These are phyloP conservation scores for Kluyveromyces marxianus DNA, from an alignment of 1,139 yeast species.

Conservation along the genomic window DNA sequence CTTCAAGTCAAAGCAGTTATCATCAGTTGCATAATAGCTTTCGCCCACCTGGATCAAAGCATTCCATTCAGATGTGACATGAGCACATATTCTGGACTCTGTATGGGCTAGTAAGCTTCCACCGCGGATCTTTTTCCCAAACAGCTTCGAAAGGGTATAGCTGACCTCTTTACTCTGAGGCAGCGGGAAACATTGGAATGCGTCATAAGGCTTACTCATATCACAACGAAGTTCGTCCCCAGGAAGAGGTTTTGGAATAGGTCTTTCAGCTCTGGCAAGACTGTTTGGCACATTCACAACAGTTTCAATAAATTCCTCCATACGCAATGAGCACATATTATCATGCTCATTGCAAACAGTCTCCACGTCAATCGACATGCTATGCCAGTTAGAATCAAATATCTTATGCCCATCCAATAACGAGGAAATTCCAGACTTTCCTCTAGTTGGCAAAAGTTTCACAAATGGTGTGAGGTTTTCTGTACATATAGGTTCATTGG, in stretches of 20 bases:
- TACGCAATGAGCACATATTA: constrained; percentile 40
- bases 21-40: constrained; percentile 25
- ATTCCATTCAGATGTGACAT: constrained; percentile 43
- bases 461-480: constrained; percentile 93
- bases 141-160: constrained; percentile 57
- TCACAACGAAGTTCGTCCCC: constrained; percentile 71
- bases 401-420: constrained; percentile 89
- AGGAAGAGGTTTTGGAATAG: constrained; percentile 74
- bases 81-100: constrained; percentile 39
- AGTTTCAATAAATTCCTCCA: constrained; percentile 67
- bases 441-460: constrained; percentile 85
- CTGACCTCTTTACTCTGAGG: constrained; percentile 45
- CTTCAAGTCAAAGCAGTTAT: constrained; percentile 33
- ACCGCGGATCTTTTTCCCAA: constrained; percentile 62
- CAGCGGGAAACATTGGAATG: constrained; percentile 73
- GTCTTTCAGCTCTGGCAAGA: constrained; percentile 52
- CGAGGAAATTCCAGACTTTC: constrained; percentile 82
- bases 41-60: constrained; percentile 27
- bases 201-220: constrained; percentile 44
- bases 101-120: constrained; percentile 46
- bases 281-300: constrained; percentile 69
- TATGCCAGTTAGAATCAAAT: constrained; percentile 94
- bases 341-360: constrained; percentile 42
- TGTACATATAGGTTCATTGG: constrained; percentile 94
- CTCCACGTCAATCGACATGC: constrained; percentile 79